Base-by-base conservation (phyloP, 768 basidiomycete species). In the Pleurotus ostreatus region DNA sequence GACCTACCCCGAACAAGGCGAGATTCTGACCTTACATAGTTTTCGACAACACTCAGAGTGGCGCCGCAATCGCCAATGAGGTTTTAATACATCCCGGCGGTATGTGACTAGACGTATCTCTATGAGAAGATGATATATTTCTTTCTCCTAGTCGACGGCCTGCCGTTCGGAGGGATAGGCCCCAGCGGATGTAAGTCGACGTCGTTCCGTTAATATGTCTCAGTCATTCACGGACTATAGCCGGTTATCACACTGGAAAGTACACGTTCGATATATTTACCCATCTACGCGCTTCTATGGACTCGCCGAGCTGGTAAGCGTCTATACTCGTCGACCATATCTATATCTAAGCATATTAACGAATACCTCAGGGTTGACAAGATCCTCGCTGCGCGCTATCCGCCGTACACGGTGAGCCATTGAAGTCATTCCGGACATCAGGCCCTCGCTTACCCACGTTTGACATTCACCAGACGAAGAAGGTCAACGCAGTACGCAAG, bases 241-340 rank as follows among this genome's bases (percentile, higher is more conserved):
- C 75, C 56, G 85, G 92, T 11, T 74, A 78, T 55, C 83, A 88
- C 63, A 83, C 85, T 3, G 87, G 91, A 37, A 91, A 91, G 64
- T 87, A 74, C 63, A 72, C 76, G 4, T 94, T 93, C 61, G 87
- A 91, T 58, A 73, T 79, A 64, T 94, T 94, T 71, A 91, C 89
- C 0, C 90, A 93, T 65, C 61, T 80, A 22, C 80, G 92, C 51
- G 66, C 84, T 4, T 80, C 85, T 0, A 49, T 81, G 37, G 81
- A 87, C 59, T 78, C 81, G 20, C 85, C 88, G 3, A 67, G 74
- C 65, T 82, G 79, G 85, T 86, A 59, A 44, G 75, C 60, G 46
- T 43, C 15, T 23, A 49, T 18, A 22, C 23, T 40, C 1, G 20
- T n/a, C 22, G 23, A 22, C 38, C 4, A 34, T 34, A 2, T 34